Percentiles rank a stretch among this genome's conserved stretches.
These are phyloP conservation scores for Dryas integrifolia DNA, from an alignment of 331 rosid species.

Conservation along the genomic window DNA sequence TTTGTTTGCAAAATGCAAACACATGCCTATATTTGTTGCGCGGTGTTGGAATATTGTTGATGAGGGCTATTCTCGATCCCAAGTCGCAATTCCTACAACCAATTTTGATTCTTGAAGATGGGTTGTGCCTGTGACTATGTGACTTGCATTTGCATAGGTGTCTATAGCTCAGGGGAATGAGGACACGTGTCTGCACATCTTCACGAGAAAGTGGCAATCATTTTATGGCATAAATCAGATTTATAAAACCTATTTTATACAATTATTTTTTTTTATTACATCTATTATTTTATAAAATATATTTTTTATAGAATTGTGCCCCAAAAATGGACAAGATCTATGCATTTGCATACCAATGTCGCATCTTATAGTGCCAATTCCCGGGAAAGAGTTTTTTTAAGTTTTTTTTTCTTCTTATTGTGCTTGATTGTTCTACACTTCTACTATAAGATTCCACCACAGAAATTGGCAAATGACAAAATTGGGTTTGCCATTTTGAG, in stretches of 20 bases:
- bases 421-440: neutral
- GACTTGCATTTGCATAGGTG: conserved; percentile 27
- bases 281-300: neutral
- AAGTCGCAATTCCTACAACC: conserved; percentile 13
- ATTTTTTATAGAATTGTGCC: neutral
- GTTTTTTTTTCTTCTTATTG: neutral
- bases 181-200: conserved; percentile 20
- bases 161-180: neutral
- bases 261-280: no score
- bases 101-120: conserved; percentile 11
- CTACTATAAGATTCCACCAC: neutral
- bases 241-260: no score
- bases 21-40: conserved; percentile 1
- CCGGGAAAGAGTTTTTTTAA: neutral
- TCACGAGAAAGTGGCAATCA: conserved; percentile 26
- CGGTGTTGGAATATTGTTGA: neutral
- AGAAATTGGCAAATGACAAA: neutral
- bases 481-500: neutral
- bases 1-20: neutral
- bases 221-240: neutral
- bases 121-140: conserved; percentile 11
- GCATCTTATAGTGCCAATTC: neutral
- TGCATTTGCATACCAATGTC: neutral
- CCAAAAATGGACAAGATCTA: neutral
- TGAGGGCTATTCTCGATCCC: neutral